Base-by-base conservation (phyloP, 139 green algal species). In the Edaphochlamys debaryana region DNA sequence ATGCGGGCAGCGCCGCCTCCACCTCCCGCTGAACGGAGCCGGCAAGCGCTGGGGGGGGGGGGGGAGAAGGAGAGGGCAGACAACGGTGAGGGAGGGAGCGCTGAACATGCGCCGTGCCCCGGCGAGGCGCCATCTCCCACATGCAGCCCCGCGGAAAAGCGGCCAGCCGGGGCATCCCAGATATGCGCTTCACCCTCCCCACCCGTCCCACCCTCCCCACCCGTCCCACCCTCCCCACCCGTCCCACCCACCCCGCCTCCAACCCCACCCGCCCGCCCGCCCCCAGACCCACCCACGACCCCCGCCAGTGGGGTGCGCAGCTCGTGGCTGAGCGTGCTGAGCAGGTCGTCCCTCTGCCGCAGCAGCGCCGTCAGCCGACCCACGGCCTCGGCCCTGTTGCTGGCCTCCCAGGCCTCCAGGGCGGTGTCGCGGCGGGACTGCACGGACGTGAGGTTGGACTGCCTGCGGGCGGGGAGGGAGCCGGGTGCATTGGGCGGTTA, bases 281-380 rank as follows among this genome's bases (percentile, higher is more conserved):
- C 34, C 36, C 0, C n/a, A 2, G 0, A 38, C 87, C 30, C 67
- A 92, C 90, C 91, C 30, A 94, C 79, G 52, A 94, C 93, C 58
- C 91, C 91, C 42, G 88, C 81, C 42, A 94, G 89, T 30, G 91
- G 91, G 36, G 91, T 91, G 8, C 78, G 63, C 67, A 94, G 84
- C 84, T 94, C 91, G 56, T 94, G 91, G 42, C 75, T 90, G 48
- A 92, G 86, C 5, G 85, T 72, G 60, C 86, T 72, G 45, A 92
- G 60, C 54, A 91, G 75, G 25, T 79, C 41, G 41, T 92, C 89
- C 76, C 90, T 87, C 69, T 80, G 76, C 34, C 48, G 41, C 64
- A 92, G 37, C 77, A 92, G 77, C 27, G 30, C 42, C 9, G 60
- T 76, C 64, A 92, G 82, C 70, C 87, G 82, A 50, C 86, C 80